Conservation (phyloP, 768 basidiomycete species). For the Porphyrellus cyaneotinctus region DNA sequence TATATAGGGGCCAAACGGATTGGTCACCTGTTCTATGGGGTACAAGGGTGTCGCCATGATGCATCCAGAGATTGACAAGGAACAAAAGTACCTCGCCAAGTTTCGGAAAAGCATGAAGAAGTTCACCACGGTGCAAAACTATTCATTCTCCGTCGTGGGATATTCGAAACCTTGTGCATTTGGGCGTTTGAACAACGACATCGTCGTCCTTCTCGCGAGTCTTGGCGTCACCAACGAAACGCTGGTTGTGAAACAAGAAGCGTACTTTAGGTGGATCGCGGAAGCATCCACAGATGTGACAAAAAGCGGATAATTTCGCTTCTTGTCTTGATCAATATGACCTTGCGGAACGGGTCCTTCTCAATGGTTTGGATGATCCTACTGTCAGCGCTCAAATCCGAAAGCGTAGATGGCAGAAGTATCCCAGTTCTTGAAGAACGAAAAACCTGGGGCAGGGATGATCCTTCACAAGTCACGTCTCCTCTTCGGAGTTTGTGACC, state of each 20-base stretch:
- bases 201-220: slow-evolving; percentile 61
- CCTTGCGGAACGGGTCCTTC: slow-evolving; percentile 48
- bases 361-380: slow-evolving; percentile 50
- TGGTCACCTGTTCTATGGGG: slow-evolving; percentile 65
- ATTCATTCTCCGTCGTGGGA: slow-evolving; percentile 65
- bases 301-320: slow-evolving; percentile 53
- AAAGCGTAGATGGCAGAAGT: slow-evolving; percentile 47
- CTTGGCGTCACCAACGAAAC: slow-evolving; percentile 56
- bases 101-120: slow-evolving; percentile 73
- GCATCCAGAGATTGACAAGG: slow-evolving; percentile 52
- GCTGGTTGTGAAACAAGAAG: slow-evolving; percentile 50
- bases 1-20: slow-evolving; percentile 62
- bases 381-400: slow-evolving; percentile 40
- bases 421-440: slow-evolving; percentile 47
- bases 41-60: slow-evolving; percentile 72
- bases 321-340: slow-evolving; percentile 47
- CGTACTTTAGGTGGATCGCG: slow-evolving; percentile 57
- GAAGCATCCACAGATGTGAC: slow-evolving; percentile 44
- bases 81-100: slow-evolving; percentile 44
- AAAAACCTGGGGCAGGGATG: slow-evolving; percentile 53
- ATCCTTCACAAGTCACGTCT: slow-evolving; percentile 59
- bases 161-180: slow-evolving; percentile 61
- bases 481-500: slow-evolving; percentile 66
- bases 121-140: slow-evolving; percentile 51
- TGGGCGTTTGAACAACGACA: slow-evolving; percentile 65